Conservation (phyloP, 176 grass and related monocot species). For the Poa annua region DNA sequence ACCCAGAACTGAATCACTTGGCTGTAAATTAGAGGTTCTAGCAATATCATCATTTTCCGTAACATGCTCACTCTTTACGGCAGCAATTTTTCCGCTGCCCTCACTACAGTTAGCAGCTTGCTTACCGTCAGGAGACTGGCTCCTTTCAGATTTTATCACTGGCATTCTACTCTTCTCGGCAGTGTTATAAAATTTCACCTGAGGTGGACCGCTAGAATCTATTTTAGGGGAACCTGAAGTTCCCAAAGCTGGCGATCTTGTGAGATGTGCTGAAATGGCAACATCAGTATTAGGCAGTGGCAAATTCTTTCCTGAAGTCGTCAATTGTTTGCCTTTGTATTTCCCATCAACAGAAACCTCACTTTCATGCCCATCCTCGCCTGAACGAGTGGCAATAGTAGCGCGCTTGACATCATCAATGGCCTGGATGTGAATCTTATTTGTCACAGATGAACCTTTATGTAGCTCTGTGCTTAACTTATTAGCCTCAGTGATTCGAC, state of each 20-base stretch:
- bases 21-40: conserved; percentile 38
- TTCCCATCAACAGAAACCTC: conserved; percentile 22
- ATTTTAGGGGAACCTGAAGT: conserved; percentile 41
- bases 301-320: conserved; percentile 21
- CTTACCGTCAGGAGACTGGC: conserved; percentile 41
- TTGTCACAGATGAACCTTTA: conserved; percentile 45
- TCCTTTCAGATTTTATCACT: conserved; percentile 35
- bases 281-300: neutral
- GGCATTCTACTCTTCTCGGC: conserved; percentile 40
- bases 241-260: conserved; percentile 22
- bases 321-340: conserved; percentile 37
- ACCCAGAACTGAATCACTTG: conserved; percentile 29
- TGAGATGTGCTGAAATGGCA: conserved; percentile 28
- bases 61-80: conserved; percentile 38
- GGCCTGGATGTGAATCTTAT: conserved; percentile 15
- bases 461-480: conserved; percentile 17
- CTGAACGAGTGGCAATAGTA: conserved; percentile 19
- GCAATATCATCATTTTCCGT: conserved; percentile 43
- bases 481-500: conserved; percentile 6
- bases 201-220: conserved; percentile 18
- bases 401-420: conserved; percentile 17
- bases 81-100: conserved; percentile 29
- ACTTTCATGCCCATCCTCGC: conserved; percentile 23
- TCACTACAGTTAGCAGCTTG: conserved; percentile 33
- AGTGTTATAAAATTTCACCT: neutral